A percentile compares a stretch with the other conserved stretches of the same genome.
These are phyloP conservation scores for Euphrasia arctica DNA, from an alignment of 305 asterid genomes.

Conservation along the genomic window DNA sequence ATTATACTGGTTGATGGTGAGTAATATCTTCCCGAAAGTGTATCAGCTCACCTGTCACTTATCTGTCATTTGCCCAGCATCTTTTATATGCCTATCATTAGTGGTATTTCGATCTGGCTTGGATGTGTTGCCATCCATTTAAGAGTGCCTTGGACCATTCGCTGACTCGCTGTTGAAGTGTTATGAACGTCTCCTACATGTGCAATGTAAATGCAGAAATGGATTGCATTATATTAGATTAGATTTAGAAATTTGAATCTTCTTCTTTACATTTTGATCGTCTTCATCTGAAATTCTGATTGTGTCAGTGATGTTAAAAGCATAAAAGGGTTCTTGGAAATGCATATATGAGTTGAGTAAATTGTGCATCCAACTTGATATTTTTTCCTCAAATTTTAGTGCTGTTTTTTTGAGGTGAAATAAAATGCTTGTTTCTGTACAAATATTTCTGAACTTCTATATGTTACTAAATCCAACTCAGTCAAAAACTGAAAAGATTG, in stretches of 20 bases:
- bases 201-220: no score
- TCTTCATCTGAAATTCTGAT: constrained; percentile 12
- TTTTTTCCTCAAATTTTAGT: constrained; percentile 11
- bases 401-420: constrained; percentile 7
- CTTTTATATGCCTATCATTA: constrained; percentile 15
- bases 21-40: constrained; percentile 22
- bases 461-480: constrained; percentile 4
- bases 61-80: constrained; percentile 10
- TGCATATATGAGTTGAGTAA: constrained; percentile 3
- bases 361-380: constrained; percentile 5
- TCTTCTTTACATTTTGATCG: background rate
- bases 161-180: background rate
- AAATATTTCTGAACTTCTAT: constrained; percentile 15
- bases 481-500: constrained; percentile 21
- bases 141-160: constrained; percentile 3
- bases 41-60: constrained; percentile 16
- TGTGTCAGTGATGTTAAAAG: constrained; percentile 6
- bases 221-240: background rate
- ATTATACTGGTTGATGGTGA: constrained; percentile 64
- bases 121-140: background rate
- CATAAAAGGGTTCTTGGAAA: constrained; percentile 13
- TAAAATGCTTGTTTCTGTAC: constrained; percentile 19
- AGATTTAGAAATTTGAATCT: constrained; percentile 2
- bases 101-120: constrained; percentile 16
- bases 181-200: background rate